A percentile compares a stretch with the other conserved stretches of the same genome.
Evolutionary conservation across 2,329 filamentous ascomycete species (phyloP).

Genomic region (Pseudopyricularia javanii): DNA sequence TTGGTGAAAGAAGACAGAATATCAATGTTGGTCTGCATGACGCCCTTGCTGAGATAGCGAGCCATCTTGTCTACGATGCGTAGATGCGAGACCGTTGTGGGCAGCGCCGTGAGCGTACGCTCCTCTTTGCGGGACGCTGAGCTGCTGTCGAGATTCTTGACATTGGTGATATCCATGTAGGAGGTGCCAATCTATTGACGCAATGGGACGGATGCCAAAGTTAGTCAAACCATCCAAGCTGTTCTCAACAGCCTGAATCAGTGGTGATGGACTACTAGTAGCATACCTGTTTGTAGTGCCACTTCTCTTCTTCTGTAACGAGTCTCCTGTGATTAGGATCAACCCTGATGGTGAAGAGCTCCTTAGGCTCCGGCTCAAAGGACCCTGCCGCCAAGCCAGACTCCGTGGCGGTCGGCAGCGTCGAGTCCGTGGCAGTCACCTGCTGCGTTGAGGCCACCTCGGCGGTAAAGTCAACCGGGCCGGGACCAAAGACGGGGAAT

Average conservation of each 20-base stretch:
- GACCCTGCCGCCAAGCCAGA: not conserved
- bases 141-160: slow-evolving; percentile 46
- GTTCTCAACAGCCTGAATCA: too few relatives aligned
- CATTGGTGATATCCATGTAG: slow-evolving; percentile 91
- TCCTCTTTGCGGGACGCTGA: slow-evolving; percentile 16
- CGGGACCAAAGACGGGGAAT: not conserved
- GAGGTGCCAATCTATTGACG: slow-evolving; percentile 56
- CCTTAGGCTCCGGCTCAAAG: not conserved
- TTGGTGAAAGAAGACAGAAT: slow-evolving; percentile 70
- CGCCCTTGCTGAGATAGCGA: slow-evolving; percentile 56
- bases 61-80: slow-evolving; percentile 57
- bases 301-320: slow-evolving; percentile 93
- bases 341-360: slow-evolving; percentile 63
- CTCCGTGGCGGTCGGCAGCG: not conserved
- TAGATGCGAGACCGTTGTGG: slow-evolving; percentile 35
- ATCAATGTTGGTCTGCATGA: slow-evolving; percentile 68
- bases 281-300: slow-evolving; percentile 71
- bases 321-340: slow-evolving; percentile 68
- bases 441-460: not conserved
- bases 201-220: too few relatives aligned
- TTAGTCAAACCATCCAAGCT: too few relatives aligned
- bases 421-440: not conserved
- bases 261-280: not conserved
- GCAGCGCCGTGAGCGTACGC: slow-evolving; percentile 14
- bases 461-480: not conserved